Evolutionary conservation across 352 stramenopile genomes (phyloP), one percentile per base, ranked within the genome.

Genomic region (Phytophthora pistaciae): DNA sequence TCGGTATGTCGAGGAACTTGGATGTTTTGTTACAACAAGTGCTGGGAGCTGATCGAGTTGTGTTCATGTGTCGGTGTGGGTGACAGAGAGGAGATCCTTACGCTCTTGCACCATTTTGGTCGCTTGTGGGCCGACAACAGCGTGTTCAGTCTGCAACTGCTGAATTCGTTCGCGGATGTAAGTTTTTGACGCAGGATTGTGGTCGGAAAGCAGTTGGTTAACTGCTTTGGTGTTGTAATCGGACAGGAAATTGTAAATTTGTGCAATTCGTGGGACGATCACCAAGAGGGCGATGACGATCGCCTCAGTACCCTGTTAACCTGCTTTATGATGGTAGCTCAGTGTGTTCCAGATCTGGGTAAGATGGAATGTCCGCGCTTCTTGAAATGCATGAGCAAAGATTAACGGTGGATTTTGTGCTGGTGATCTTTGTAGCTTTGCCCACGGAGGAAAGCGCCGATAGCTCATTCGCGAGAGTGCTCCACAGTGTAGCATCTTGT

Each of bases 61-160:
- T 58, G 52, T 38, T 53, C 23, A 14, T 40, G 53, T 11, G 21
- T 20, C 71, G 46, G 62, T 40, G 10, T 33, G 49, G 11, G 40
- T 29, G 18, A 14, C 33, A 93, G 83, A 36, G 78, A 91, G 46
- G 63, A 79, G 6, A 87, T 92, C 38, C 68, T 91, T 3, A 60
- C 60, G 29, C 38, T 91, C 21, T 74, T 92, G 44, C 67, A 90
- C 7, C 60, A 70, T 29, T 80, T 91, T 59, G 70, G 55, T 8
- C 80, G 78, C 20, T 71, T 93, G 5, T 93, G 86, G 86, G 62
- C 75, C 1, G 82, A 91, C 42, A 91, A 93, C 52, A 91, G 83
- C 48, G 86, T 91, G 10, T 93, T 92, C 29, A 91, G 84, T 29
- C 66, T 84, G 10, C 86, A 93, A 56, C 56, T 93, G 18, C 65